Conservation (phyloP, 78 protist genomes). For the Dictyostelium discoideum region dicty_2.7 NC_007088.5:2508501-2509000, state of each 20-base stretch:
- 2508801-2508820: not conserved
- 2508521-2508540: slow-evolving; percentile 67
- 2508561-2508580: slow-evolving; percentile 34
- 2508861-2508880: slow-evolving; percentile 62
- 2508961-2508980: too few relatives aligned
- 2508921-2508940: too few relatives aligned
- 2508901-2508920: too few relatives aligned
- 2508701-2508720: not conserved
- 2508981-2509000: too few relatives aligned
- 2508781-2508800: slow-evolving; percentile 7
- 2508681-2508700: too few relatives aligned
- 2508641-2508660: too few relatives aligned
- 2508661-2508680: too few relatives aligned
- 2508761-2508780: slow-evolving; percentile 36
- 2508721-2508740: not conserved
- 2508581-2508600: slow-evolving; percentile 16
- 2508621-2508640: too few relatives aligned
- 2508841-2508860: slow-evolving; percentile 25
- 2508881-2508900: too few relatives aligned
- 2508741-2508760: not conserved
- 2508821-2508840: not conserved
- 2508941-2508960: too few relatives aligned
- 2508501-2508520: slow-evolving; percentile 51
- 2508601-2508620: too few relatives aligned
- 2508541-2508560: slow-evolving; percentile 62